These are phyloP conservation scores for Wickerhamomyces sp. DNA, from an alignment of 1,139 yeast species.

Conservation along the genomic window DNA sequence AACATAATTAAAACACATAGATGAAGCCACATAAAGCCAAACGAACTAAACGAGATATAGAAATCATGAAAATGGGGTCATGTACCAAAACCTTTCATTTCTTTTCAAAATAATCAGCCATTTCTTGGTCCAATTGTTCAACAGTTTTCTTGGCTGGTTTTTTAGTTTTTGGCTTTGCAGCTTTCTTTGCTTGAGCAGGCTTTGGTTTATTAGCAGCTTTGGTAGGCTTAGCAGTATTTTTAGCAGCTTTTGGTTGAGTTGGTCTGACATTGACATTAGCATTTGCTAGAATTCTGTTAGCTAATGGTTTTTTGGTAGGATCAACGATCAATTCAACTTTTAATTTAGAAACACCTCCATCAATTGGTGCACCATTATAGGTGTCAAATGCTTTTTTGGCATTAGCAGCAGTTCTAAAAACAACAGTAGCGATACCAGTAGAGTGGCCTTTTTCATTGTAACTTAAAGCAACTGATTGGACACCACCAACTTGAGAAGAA, in stretches of 20 bases:
- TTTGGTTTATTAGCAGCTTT: constrained; percentile 19
- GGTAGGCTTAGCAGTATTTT: constrained; percentile 17
- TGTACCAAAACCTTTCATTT: constrained; percentile 25
- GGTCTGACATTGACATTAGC: constrained; percentile 23
- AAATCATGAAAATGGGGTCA: constrained; percentile 1
- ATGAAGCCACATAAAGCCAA: neutral
- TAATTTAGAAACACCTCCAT: constrained; percentile 75
- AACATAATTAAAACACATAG: too few species aligned
- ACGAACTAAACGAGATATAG: neutral
- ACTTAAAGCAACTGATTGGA: constrained; percentile 62
- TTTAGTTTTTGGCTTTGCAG: constrained; percentile 32
- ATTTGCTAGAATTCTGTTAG: constrained; percentile 64
- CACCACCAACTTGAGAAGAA: constrained; percentile 83
- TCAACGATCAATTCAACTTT: constrained; percentile 84
- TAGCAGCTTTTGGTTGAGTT: constrained; percentile 25
- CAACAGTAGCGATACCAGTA: constrained; percentile 85
- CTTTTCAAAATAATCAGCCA: constrained; percentile 75
- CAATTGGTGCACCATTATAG: constrained; percentile 92
- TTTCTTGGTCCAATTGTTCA: constrained; percentile 89
- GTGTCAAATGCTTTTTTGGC: constrained; percentile 78
- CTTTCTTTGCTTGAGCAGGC: constrained; percentile 27
- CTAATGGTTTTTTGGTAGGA: constrained; percentile 73
- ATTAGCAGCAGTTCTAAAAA: constrained; percentile 61
- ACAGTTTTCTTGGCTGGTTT: constrained; percentile 66
- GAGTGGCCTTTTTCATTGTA: constrained; percentile 89